Base-by-base conservation (phyloP, 345 rosid genomes). In the Eucalyptus curtisii region DNA sequence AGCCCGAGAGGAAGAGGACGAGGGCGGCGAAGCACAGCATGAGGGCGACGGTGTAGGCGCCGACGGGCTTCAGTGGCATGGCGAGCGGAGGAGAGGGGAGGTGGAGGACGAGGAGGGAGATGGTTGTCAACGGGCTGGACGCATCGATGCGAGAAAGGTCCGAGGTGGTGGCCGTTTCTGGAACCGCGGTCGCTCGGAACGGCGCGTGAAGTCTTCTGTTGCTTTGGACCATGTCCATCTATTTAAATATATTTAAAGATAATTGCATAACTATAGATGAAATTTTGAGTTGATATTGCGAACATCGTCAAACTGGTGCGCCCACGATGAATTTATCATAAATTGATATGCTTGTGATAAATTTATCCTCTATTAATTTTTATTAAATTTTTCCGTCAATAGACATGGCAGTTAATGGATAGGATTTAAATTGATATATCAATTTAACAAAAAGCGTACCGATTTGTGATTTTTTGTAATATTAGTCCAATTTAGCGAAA, bases 1-100 rank as follows among this genome's bases (percentile, higher is more conserved):
- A 92, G 88, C 96, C 98, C 14, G 95, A 92, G 92, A 97, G 94
- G 90, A 95, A 93, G 91, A 97, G 96, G 93, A 96, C 90, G 81
- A 95, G 61, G 92, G 95, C 89, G 52, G 95, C 92, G 88, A 96
- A 91, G 92, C 92, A 91, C 94, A 95, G 88, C 94, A 97, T 94
- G 11, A 97, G 89, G 42, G 94, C 87, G 64, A 91, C 86, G 10
- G 93, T 92, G 76, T 91, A 71, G 53, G 95, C 89, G 92, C 92
- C 94, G 61, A 95, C 88, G 87, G 96, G 93, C 88, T 93, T 96
- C 91, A 93, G 91, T 89, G 90, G 93, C 99, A 96, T 96, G 88
- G 89, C 91, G 86, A 53, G 86, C 40, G 40, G 49, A 81, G 48
- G 45, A 66, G 47, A 37, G 30, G 0, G 57, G 5, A 52, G 57